A percentile compares a stretch with the other conserved stretches of the same genome.
These are phyloP conservation scores for Raffaelea arxii DNA, from an alignment of 2,329 filamentous ascomycete genomes.

Conservation along the genomic window DNA sequence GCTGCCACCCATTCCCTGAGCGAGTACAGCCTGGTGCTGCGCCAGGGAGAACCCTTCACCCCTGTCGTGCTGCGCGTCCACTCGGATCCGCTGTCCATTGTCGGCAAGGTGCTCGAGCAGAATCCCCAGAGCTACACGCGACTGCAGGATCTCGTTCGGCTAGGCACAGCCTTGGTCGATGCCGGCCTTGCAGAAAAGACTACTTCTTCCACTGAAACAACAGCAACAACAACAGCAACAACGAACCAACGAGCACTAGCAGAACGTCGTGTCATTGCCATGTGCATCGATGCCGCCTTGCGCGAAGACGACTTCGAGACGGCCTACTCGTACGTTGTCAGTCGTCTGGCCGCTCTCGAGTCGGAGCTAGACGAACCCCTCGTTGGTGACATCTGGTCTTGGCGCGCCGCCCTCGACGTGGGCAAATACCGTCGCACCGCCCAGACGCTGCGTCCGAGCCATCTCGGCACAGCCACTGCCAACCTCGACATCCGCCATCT, in stretches of 20 bases:
- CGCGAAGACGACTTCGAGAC: constrained; percentile 76
- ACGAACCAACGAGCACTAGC: constrained; percentile 26
- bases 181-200: constrained; percentile 36
- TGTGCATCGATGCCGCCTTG: constrained; percentile 72
- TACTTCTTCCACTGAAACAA: neutral
- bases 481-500: constrained; percentile 59
- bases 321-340: constrained; percentile 74
- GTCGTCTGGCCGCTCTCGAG: constrained; percentile 45
- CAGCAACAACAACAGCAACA: no score
- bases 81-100: constrained; percentile 62
- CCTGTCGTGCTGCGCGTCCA: constrained; percentile 72
- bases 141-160: constrained; percentile 60
- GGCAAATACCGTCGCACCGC: constrained; percentile 58
- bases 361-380: neutral
- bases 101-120: constrained; percentile 65
- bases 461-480: constrained; percentile 49
- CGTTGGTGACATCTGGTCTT: constrained; percentile 55
- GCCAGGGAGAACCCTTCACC: constrained; percentile 70
- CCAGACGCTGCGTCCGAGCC: constrained; percentile 44
- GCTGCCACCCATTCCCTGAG: constrained; percentile 66
- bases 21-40: constrained; percentile 67
- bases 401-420: constrained; percentile 70
- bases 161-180: constrained; percentile 57
- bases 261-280: constrained; percentile 61
- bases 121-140: constrained; percentile 66